Conservation (phyloP, 495 filamentous ascomycete species). For the Tuber melanosporum region DNA sequence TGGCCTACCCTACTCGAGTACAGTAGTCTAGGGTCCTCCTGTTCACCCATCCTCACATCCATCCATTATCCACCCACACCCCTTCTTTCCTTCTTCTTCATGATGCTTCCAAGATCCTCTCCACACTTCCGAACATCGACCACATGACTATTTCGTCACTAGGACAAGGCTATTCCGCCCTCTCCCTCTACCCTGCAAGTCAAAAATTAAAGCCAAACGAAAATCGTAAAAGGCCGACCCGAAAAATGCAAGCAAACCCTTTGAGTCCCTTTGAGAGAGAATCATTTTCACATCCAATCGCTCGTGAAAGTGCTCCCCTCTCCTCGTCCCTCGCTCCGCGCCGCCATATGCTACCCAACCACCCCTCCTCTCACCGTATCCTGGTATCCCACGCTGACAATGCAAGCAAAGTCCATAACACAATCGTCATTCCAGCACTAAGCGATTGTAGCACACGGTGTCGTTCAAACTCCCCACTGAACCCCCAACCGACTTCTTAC, state of each 20-base stretch:
- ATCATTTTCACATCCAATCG: neutral
- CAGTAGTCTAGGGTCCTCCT: neutral
- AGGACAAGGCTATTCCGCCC: neutral
- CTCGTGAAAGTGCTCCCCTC: neutral
- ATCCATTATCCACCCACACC: neutral
- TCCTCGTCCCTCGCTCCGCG: neutral
- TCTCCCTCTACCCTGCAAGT: neutral
- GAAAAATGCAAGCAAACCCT: neutral
- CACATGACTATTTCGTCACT: conserved; percentile 5
- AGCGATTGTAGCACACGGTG: neutral
- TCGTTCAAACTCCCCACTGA: neutral
- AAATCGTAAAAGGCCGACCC: neutral
- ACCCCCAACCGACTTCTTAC: neutral
- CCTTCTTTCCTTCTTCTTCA: neutral
- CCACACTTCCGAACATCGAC: neutral
- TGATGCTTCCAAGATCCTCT: neutral
- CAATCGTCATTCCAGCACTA: neutral
- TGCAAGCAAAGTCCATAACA: neutral
- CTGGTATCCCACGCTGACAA: neutral
- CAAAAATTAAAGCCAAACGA: neutral
- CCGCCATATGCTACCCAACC: neutral
- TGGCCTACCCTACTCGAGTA: neutral
- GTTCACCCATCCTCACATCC: neutral
- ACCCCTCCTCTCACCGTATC: neutral
- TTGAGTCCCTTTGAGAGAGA: neutral